These are phyloP conservation scores for Malassezia nana DNA, from an alignment of 1,284 basidiomycete genomes.

Conservation along the genomic window DNA sequence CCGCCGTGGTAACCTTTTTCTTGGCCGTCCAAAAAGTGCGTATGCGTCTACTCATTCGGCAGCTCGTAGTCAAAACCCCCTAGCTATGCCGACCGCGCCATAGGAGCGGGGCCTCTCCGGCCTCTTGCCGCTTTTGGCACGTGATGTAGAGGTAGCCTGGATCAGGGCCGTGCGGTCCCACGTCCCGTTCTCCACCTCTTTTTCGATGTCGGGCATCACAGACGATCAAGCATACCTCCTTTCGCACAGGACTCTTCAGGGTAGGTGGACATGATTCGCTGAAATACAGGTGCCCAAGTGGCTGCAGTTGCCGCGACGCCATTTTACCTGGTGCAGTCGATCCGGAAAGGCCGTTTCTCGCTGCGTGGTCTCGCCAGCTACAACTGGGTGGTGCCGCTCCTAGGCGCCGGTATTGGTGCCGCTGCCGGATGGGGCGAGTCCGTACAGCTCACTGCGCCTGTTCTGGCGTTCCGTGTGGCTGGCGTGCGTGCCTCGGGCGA, in stretches of 20 bases:
- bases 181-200: conserved; percentile 6
- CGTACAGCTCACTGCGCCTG: conserved; percentile 17
- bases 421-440: conserved; percentile 25
- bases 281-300: conserved; percentile 22
- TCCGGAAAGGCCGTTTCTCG: conserved; percentile 26
- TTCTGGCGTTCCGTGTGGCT: conserved; percentile 15
- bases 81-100: too few species aligned
- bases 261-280: conserved; percentile 2
- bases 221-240: conserved; percentile 16
- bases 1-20: not conserved
- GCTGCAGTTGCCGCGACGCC: conserved; percentile 38
- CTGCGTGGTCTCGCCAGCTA: conserved; percentile 25
- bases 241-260: conserved; percentile 11
- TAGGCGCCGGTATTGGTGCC: conserved; percentile 21
- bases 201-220: not conserved
- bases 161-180: not conserved
- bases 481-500: conserved; percentile 18
- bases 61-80: not conserved
- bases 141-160: not conserved
- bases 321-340: conserved; percentile 24
- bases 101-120: too few species aligned
- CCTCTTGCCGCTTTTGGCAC: too few species aligned
- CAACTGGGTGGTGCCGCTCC: conserved; percentile 31
- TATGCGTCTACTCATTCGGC: not conserved
- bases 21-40: conserved; percentile 9